These are phyloP conservation scores for Chytriomyces confervae DNA, from an alignment of 192 early-diverging fungal species.

Conservation along the genomic window DNA sequence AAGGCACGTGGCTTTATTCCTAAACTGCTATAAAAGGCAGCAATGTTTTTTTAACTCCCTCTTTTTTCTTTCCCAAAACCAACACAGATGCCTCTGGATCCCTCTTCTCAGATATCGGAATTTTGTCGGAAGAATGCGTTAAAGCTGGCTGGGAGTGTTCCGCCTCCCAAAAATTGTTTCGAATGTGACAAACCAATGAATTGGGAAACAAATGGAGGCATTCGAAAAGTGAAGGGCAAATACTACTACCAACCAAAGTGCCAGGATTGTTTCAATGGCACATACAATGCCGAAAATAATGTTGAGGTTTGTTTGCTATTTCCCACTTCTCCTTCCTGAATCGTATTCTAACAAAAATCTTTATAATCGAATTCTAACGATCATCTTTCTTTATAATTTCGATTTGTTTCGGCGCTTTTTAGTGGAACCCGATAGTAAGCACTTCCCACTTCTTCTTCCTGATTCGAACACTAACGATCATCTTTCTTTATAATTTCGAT, in stretches of 20 bases:
- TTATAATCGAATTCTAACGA: no score
- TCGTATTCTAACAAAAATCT: neutral
- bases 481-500: no score
- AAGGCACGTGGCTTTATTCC: neutral
- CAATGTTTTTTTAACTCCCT: neutral
- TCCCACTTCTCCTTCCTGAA: slow-evolving; percentile 5
- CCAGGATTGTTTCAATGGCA: slow-evolving; percentile 1
- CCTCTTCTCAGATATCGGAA: slow-evolving; percentile 1
- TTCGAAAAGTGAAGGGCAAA: neutral
- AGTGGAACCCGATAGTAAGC: no score
- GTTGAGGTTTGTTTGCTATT: neutral
- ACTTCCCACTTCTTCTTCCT: no score
- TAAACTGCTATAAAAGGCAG: neutral
- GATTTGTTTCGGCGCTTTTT: neutral
- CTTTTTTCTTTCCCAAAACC: neutral
- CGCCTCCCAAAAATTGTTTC: neutral
- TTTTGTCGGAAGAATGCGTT: neutral
- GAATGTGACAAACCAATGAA: neutral
- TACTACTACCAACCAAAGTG: neutral
- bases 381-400: neutral
- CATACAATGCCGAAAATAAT: slow-evolving; percentile 1
- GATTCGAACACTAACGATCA: no score
- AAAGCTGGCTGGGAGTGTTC: slow-evolving; percentile 3
- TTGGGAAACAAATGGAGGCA: slow-evolving; percentile 1
- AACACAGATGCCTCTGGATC: neutral